Base-by-base conservation (phyloP, 306 rosid genomes). In the Canavalia ensiformis region DNA sequence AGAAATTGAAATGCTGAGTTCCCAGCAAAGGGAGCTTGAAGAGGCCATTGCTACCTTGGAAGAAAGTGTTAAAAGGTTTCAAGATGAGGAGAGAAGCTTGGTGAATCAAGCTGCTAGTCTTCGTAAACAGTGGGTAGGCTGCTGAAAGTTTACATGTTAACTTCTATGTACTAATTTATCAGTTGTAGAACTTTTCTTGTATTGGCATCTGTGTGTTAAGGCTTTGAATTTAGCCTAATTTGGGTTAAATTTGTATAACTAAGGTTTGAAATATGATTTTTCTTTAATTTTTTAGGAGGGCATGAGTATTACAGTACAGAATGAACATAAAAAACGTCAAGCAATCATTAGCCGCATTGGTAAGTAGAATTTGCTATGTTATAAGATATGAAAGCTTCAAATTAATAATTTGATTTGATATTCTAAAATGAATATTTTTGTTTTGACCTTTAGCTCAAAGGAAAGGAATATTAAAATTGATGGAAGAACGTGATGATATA, bases 71-170 rank as follows among this genome's bases (percentile, higher is more conserved):
- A 86, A 75, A 75, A 86, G 62, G 44, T 78, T 87, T 85, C 88
- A 84, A 80, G 90, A 71, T 57, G 95, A 88, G 80, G 85, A 83
- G 84, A 90, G 86, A 76, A 77, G 56, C 67, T 50, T 87, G 0
- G 66, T 84, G 77, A 91, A 90, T 77, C 89, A 88, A 88, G 89
- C 86, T 69, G 97, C 99, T 77, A 79, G 77, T 80, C 89, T 80
- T 88, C 95, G 87, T 59, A 91, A 83, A 79, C 85, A 85, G 81
- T 78, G 91, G 91, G 99, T 95, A 93, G 41, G 85, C 56, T 64
- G 64, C 74, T 68, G 59, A 58, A 35, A 47, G 12, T 37, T 18
- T 55, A 65, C 34, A 56, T 34, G 50, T 75, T 54, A 46, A 37
- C 54, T 74, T 67, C 60, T 47, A 54, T 54, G 66, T 71, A 57